Conservation (phyloP, 495 filamentous ascomycete species). For the Neurospora sp. region DNA sequence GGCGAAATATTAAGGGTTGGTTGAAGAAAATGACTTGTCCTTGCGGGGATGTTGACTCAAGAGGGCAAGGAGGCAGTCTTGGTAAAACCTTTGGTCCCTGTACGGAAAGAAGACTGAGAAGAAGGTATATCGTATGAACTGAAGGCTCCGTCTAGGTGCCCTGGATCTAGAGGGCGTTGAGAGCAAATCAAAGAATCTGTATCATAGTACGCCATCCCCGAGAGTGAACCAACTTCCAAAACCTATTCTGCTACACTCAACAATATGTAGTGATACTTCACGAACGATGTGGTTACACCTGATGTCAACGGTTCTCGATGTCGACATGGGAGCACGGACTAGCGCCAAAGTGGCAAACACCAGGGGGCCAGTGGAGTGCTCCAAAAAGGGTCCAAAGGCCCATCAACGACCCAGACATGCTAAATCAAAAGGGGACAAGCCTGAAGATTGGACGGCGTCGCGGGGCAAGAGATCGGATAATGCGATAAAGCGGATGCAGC, state of each 20-base stretch:
- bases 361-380: not conserved
- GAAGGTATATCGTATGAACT: not conserved
- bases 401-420: not conserved
- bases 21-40: not conserved
- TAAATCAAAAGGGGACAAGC: not conserved
- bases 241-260: not conserved
- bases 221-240: not conserved
- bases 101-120: not conserved
- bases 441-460: not conserved
- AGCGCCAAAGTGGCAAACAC: not conserved
- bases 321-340: not conserved
- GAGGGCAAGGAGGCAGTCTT: not conserved
- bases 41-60: not conserved
- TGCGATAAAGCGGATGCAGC: not conserved
- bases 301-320: not conserved
- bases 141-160: not conserved
- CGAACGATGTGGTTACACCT: not conserved
- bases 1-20: not conserved
- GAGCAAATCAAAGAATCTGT: not conserved
- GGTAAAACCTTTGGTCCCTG: not conserved
- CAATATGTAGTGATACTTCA: not conserved
- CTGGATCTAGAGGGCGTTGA: not conserved
- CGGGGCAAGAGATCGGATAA: not conserved
- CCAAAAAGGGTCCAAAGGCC: not conserved
- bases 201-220: not conserved